Base-by-base conservation (phyloP, 371 early-diverging fungal genomes). In the Zancudomyces culisetae region DNA sequence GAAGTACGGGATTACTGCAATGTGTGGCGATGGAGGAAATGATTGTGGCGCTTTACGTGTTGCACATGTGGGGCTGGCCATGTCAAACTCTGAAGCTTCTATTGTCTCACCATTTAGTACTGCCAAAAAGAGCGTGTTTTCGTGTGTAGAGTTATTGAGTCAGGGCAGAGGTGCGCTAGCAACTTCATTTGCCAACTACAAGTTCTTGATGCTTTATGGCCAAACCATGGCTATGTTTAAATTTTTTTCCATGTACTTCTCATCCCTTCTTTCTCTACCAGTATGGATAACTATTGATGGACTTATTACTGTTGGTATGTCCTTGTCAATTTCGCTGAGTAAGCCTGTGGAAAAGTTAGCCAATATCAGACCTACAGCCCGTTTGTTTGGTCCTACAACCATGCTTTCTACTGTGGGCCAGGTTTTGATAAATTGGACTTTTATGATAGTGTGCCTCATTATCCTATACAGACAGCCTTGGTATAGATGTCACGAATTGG, bases 11-110 rank as follows among this genome's bases (percentile, higher is more conserved):
- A 73, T 85, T 41, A 83, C 85, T 22, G 86, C 81, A 27, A 86
- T 90, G 85, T 84, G 85, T 56, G 97, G 97, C 49, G 97, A 96
- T 68, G 97, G 97, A 57, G 90, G 84, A 46, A 96, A 96, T 69
- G 97, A 96, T 62, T 85, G 87, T 58, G 90, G 87, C 51, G 97
- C 94, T 10, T 69, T 96, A 46, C 83, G 84, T 56, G 84, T 81
- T 30, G 84, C 92, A 19, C 89, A 90, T 59, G 90, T 85, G 20
- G 93, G 96, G 49, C 64, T 95, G 41, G 85, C 92, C 21, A 74
- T 95, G 47, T 81, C 85, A 20, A 81, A 83, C 51, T 80, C 87
- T 39, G 88, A 86, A 62, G 80, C 87, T 0, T 84, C 80, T 18
- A 79, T 91, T 52, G 88, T 86, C 15, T 78, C 90, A 29, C 85